Evolutionary conservation across 495 filamentous ascomycete species (phyloP), one percentile per base, ranked within the genome.

Genomic region (Mycothermus thermophilus): DNA sequence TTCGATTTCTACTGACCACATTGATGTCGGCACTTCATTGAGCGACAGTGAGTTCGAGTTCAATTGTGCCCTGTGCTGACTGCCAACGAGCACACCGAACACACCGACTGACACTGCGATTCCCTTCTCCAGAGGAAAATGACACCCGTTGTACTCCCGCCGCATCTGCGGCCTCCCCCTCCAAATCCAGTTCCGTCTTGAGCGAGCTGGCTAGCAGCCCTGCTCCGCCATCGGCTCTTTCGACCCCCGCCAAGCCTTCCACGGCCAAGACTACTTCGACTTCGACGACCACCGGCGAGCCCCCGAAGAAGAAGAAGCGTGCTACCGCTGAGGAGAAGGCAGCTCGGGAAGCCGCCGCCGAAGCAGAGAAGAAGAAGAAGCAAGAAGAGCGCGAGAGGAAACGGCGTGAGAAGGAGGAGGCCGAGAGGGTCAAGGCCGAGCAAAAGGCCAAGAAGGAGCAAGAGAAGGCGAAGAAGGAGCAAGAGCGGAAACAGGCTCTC

Each of bases 311-410:
- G 35, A 76, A 74, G 52, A 54, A 73, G 27, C 66, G 63, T 0
- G 54, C 63, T 23, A 63, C 59, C 13, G 65, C 68, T 24, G 70
- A 71, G 26, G 71, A 75, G 40, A 62, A 61, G 41, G 60, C 50
- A 21, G 58, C 57, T 20, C 50, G 55, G 30, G 35, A 41, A 21
- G 56, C 56, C 13, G 50, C 54, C 26, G 43, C 42, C 18, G 59
- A 60, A 12, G 51, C 56, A 17, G 51, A 57, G 48, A 66, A 67
- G 48, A 35, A 37, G 38, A 53, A 58, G 40, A 56, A 55, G 44
- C 58, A 59, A 14, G 63, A 63, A 36, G 48, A 54, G 32, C 55
- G 51, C 7, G 55, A 58, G 47, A 51, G 68, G 47, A 66, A 62
- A 47, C 53, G 48, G 38, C 47, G 32, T 5, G 59, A 60, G 34